Evolutionary conservation across 2,329 filamentous ascomycete species (phyloP).

Genomic region (Tolypocladium album): DNA sequence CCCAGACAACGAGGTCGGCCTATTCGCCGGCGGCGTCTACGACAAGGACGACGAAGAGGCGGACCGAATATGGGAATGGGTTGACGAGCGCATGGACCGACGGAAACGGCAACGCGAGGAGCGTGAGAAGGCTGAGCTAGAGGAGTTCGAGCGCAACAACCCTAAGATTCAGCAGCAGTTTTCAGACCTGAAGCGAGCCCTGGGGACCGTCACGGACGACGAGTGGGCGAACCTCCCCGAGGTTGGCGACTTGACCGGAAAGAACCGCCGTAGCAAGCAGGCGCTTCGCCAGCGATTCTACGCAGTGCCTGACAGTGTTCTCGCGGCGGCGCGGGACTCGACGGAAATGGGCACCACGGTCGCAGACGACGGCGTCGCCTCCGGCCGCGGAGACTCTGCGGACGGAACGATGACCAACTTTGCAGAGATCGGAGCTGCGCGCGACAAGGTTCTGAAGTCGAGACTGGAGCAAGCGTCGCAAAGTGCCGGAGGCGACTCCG

Average conservation of each 20-base stretch:
- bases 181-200: constrained; percentile 83
- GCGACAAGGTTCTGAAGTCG: constrained; percentile 94
- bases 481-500: constrained; percentile 51
- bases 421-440: constrained; percentile 88
- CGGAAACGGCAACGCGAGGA: constrained; percentile 87
- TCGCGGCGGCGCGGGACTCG: constrained; percentile 74
- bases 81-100: constrained; percentile 96
- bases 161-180: constrained; percentile 98
- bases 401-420: constrained; percentile 98
- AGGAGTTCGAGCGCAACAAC: constrained; percentile 95
- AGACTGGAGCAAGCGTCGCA: constrained; percentile 81
- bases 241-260: constrained; percentile 91
- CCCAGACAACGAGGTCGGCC: constrained; percentile 90
- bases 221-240: constrained; percentile 95
- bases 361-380: constrained; percentile 60
- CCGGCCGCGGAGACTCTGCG: constrained; percentile 29
- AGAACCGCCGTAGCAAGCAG: constrained; percentile 77
- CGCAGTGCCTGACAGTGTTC: constrained; percentile 89
- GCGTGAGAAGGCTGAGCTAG: constrained; percentile 79
- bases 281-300: constrained; percentile 81
- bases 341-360: constrained; percentile 80
- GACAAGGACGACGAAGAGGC: constrained; percentile 97
- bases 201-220: constrained; percentile 82
- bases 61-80: constrained; percentile 87
- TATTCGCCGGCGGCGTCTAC: constrained; percentile 92